phyloP scores from a whole-genome alignment of 2,329 filamentous ascomycete genomes.

The Lecanicillium sp. region DNA sequence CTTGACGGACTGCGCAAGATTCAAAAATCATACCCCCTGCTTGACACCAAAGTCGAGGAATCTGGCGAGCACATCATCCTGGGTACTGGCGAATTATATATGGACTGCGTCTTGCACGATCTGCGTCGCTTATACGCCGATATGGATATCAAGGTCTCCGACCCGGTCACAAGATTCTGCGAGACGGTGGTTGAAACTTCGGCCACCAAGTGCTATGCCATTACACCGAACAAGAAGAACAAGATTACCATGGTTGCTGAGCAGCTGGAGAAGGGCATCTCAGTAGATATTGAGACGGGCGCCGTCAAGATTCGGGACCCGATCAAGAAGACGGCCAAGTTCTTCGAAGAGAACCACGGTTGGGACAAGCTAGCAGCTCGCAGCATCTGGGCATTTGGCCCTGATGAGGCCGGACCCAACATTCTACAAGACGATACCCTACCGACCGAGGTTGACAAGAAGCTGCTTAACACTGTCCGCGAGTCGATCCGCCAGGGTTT shows the following conservation, averaged over 20 bases:
- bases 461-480: constrained; percentile 75
- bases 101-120: constrained; percentile 98
- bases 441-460: constrained; percentile 90
- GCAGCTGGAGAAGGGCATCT: constrained; percentile 89
- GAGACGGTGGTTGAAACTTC: constrained; percentile 97
- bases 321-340: constrained; percentile 86
- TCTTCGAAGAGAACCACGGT: constrained; percentile 94
- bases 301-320: constrained; percentile 89
- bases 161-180: constrained; percentile 94
- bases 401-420: constrained; percentile 90
- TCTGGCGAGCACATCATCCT: constrained; percentile 94
- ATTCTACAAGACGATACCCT: constrained; percentile 96
- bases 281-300: constrained; percentile 87
- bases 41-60: constrained; percentile 96
- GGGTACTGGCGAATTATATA: constrained; percentile 96
- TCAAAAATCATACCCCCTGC: constrained; percentile 95
- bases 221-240: constrained; percentile 99
- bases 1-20: constrained; percentile 92
- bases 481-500: constrained; percentile 95
- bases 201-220: constrained; percentile 94
- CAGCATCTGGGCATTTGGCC: constrained; percentile 98
- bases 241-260: constrained; percentile 98
- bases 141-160: constrained; percentile 98
- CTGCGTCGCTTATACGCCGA: constrained; percentile 89
- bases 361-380: constrained; percentile 92